Evolutionary conservation across 495 filamentous ascomycete species (phyloP), one percentile per base, ranked within the genome.

Genomic region (Halenospora varia): DNA sequence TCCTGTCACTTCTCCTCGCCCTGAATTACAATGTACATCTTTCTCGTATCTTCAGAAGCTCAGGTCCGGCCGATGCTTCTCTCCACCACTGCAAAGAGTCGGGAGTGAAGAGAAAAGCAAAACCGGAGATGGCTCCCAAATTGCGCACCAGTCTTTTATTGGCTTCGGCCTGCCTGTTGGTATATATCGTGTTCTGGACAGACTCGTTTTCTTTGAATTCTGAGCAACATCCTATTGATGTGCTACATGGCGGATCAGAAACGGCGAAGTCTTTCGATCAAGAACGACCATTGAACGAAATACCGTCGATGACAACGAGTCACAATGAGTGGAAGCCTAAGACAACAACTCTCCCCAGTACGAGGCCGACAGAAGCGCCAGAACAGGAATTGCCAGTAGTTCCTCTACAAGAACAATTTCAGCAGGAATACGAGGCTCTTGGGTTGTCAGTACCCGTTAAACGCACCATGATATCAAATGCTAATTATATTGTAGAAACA

Each of bases 351-450:
- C n/a, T n/a, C n/a, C n/a, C n/a, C n/a, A n/a, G n/a, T n/a, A n/a
- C n/a, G n/a, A n/a, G n/a, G n/a, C n/a, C n/a, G n/a, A n/a, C n/a
- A n/a, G n/a, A n/a, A n/a, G n/a, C n/a, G 29, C 29, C 29, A 13
- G 29, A 35, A 6, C 29, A 6, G 4, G 29, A 35, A 35, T 4
- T 35, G 4, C 6, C 29, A 6, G 29, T 13, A 4, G 10, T 19
- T 24, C 29, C 29, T 35, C 48, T 60, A 6, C 25, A 56, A 18
- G 57, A 60, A 15, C 64, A 78, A 23, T 80, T 76, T 20, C 61
- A 74, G 55, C 53, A 63, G 46, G 77, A 80, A 59, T 62, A 71
- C 49, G 63, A 68, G 6, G 56, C 51, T 18, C 64, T 78, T 9
- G 68, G 64, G 51, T 59, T 60, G 76, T 77, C 71, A 66, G 71